These are phyloP conservation scores for Graphilbum fragrans DNA, from an alignment of 2,329 filamentous ascomycete genomes.

Conservation along the genomic window DNA sequence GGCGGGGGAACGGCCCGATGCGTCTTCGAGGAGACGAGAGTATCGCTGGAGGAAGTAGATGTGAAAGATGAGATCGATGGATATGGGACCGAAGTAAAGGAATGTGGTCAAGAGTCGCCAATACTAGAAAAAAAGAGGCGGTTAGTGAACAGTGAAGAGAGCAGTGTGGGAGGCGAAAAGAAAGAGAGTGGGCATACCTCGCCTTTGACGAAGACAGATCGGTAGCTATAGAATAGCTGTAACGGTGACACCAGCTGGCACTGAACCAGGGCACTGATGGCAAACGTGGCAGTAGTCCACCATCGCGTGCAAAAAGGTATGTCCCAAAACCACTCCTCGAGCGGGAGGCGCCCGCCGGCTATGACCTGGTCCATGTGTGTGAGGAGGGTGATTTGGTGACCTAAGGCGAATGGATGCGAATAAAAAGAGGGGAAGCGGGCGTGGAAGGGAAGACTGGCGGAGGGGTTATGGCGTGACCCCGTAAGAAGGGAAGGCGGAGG, in stretches of 20 bases:
- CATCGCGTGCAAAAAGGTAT: constrained; percentile 93
- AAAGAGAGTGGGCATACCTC: constrained; percentile 48
- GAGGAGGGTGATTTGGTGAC: too few relatives aligned
- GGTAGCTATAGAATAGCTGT: constrained; percentile 93
- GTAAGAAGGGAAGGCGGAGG: too few relatives aligned
- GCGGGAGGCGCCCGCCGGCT: constrained; percentile 52
- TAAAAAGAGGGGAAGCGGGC: too few relatives aligned
- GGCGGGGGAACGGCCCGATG: constrained; percentile 79
- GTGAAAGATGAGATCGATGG: constrained; percentile 89
- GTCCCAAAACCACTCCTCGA: constrained; percentile 98
- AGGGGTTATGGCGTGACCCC: too few relatives aligned
- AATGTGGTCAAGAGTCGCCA: constrained; percentile 96
- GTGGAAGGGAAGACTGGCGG: too few relatives aligned
- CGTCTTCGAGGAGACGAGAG: constrained; percentile 87
- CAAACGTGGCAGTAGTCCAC: constrained; percentile 90
- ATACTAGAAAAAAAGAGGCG: constrained; percentile 50
- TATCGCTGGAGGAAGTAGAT: constrained; percentile 98
- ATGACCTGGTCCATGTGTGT: constrained; percentile 49
- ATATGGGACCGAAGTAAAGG: constrained; percentile 92
- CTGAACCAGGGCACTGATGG: constrained; percentile 81
- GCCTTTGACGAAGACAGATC: constrained; percentile 79
- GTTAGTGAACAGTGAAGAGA: too few relatives aligned
- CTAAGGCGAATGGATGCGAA: too few relatives aligned
- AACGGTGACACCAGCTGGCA: constrained; percentile 87
- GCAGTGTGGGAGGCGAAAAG: neutral